Base-by-base conservation (phyloP, 2,329 filamentous ascomycete genomes). In the Alternaria solani region DNA sequence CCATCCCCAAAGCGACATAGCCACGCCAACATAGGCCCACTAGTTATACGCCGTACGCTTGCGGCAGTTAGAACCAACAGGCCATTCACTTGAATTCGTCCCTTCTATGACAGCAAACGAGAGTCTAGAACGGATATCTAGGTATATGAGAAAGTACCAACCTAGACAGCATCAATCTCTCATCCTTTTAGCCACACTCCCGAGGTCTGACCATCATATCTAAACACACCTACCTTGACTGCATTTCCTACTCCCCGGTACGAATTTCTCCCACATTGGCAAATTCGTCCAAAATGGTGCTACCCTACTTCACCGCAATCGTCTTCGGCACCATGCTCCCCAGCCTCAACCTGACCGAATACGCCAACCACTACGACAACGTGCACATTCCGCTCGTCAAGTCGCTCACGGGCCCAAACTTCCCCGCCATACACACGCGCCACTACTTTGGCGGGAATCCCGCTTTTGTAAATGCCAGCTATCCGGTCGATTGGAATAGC, bases 321-420 rank as follows among this genome's bases (percentile, higher is more conserved):
- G 46, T 49, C 46, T 49, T 49, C 32, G 46, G 46, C 14, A 49
- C 46, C 46, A 49, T 49, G 46, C 46, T 49, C 14, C 46, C 32
- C 16, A 32, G 46, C 20, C 30, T 49, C 8, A 38, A 49, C 46
- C 46, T 49, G 16, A 49, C 46, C 32, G 20, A 49, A 26, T 49
- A 49, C 20, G 46, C 46, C 32, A 20, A 36, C 46, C 46, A 49
- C 32, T 49, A 49, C 46, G 46, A 49, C 20, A 49, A 49, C 46
- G 46, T 49, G 20, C 46, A 49, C 46, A 49, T 49, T 20, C 46
- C 46, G 18, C 46, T 49, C 20, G 46, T 49, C 30, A 36, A 49
- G 6, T 49, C 46, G 30, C 46, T 49, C 46, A 49, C 46, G 7
- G 46, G 46, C 46, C 30, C 46, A 38, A 49, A 38, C 46, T 49